Evolutionary conservation across 2,329 filamentous ascomycete species (phyloP).

Genomic region (Septoria linicola): DNA sequence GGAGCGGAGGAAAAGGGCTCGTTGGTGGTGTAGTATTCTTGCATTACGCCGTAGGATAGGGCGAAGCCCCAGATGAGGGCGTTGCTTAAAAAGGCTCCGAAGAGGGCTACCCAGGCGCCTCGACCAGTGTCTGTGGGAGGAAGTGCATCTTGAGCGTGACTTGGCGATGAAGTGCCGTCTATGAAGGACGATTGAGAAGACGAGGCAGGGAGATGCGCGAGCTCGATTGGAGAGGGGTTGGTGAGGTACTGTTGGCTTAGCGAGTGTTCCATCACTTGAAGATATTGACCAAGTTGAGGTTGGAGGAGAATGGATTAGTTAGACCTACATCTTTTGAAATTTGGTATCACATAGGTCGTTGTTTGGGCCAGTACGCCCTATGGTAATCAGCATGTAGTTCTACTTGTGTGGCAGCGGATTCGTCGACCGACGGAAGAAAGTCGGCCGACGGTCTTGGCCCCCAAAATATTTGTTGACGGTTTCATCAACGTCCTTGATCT

Average conservation of each 20-base stretch:
- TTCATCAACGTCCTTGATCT: too few species aligned
- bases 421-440: too few species aligned
- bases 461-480: too few species aligned
- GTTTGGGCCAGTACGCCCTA: neutral
- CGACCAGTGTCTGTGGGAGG: constrained; percentile 43
- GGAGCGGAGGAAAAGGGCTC: constrained; percentile 24
- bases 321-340: neutral
- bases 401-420: too few species aligned
- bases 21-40: constrained; percentile 33
- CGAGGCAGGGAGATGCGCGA: neutral
- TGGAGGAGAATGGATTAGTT: neutral
- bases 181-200: neutral
- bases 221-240: constrained; percentile 5
- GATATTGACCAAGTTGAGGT: too few species aligned
- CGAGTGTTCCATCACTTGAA: constrained; percentile 1
- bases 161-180: neutral
- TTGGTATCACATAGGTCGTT: neutral
- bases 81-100: constrained; percentile 42
- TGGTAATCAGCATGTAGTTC: neutral
- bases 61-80: constrained; percentile 36
- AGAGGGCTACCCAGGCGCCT: constrained; percentile 49
- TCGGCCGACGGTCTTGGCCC: too few species aligned
- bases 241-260: neutral
- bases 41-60: constrained; percentile 34
- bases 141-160: constrained; percentile 22